Conservation (phyloP, 768 basidiomycete species). For the Gyrodon lividus region DNA sequence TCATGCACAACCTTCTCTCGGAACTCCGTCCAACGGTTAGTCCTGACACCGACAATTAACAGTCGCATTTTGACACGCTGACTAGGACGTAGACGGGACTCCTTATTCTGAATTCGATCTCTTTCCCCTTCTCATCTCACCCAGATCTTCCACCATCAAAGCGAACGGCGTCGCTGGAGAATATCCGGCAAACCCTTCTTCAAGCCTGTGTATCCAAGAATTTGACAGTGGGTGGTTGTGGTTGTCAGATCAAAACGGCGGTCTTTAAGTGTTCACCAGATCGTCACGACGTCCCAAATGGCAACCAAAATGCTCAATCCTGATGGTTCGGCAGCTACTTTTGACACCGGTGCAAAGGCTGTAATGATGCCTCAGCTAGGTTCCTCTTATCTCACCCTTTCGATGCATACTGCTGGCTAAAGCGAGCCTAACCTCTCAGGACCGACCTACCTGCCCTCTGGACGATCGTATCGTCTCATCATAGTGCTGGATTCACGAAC, state of each 20-base stretch:
- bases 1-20: constrained; percentile 52
- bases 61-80: constrained; percentile 6
- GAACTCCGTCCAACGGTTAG: constrained; percentile 52
- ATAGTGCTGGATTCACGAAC: constrained; percentile 41
- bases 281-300: constrained; percentile 65
- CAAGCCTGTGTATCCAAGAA: constrained; percentile 46
- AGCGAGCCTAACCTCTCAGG: constrained; percentile 20
- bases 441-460: constrained; percentile 41
- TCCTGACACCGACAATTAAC: constrained; percentile 13
- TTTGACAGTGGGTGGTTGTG: constrained; percentile 43
- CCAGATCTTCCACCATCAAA: constrained; percentile 38
- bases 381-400: constrained; percentile 24
- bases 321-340: constrained; percentile 64
- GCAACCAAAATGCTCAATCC: constrained; percentile 63
- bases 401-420: constrained; percentile 6
- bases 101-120: constrained; percentile 65
- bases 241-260: constrained; percentile 1
- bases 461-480: constrained; percentile 43
- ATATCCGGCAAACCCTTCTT: constrained; percentile 52
- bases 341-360: constrained; percentile 61
- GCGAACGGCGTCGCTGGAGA: constrained; percentile 46
- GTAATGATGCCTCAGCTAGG: constrained; percentile 69
- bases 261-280: constrained; percentile 29
- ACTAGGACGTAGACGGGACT: constrained; percentile 47
- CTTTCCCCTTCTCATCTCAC: constrained; percentile 61